Evolutionary conservation across 129 eudicot species (phyloP).

Genomic region (Flaveria sonorensis): DNA sequence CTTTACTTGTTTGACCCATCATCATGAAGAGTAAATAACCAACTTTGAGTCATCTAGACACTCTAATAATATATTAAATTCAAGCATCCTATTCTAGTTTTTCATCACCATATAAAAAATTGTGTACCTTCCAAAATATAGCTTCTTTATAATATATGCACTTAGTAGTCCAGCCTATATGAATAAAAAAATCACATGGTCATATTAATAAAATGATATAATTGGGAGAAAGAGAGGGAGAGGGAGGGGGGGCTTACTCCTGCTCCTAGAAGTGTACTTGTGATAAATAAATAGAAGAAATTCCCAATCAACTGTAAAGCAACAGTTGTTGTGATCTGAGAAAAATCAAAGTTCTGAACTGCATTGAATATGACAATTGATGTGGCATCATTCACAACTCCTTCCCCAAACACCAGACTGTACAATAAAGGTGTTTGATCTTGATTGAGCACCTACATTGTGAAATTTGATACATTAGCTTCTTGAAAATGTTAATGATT

Average conservation of each 20-base stretch:
- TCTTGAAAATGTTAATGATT: background rate
- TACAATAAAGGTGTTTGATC: constrained; percentile 76
- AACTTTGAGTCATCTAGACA: background rate
- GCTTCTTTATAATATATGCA: constrained; percentile 66
- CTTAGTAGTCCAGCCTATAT: constrained; percentile 73
- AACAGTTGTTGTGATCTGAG: constrained; percentile 44
- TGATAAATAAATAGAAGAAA: constrained; percentile 62
- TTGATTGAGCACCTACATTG: constrained; percentile 70
- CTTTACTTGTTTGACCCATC: background rate
- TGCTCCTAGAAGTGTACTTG: constrained; percentile 79
- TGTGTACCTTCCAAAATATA: constrained; percentile 71
- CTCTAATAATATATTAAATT: constrained; percentile 7
- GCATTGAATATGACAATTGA: constrained; percentile 91
- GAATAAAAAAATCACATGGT: constrained; percentile 27
- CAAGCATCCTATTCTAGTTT: background rate
- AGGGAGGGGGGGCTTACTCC: constrained; percentile 43
- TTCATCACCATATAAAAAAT: constrained; percentile 12
- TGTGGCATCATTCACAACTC: constrained; percentile 92
- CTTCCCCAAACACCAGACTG: constrained; percentile 89
- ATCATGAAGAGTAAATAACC: background rate
- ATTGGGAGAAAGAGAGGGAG: background rate
- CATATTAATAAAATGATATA: background rate
- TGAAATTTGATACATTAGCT: constrained; percentile 24
- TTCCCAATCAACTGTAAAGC: constrained; percentile 63
- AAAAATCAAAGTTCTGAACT: constrained; percentile 64